Evolutionary conservation across 768 basidiomycete species (phyloP).

Genomic region (Lentinula edodes): DNA sequence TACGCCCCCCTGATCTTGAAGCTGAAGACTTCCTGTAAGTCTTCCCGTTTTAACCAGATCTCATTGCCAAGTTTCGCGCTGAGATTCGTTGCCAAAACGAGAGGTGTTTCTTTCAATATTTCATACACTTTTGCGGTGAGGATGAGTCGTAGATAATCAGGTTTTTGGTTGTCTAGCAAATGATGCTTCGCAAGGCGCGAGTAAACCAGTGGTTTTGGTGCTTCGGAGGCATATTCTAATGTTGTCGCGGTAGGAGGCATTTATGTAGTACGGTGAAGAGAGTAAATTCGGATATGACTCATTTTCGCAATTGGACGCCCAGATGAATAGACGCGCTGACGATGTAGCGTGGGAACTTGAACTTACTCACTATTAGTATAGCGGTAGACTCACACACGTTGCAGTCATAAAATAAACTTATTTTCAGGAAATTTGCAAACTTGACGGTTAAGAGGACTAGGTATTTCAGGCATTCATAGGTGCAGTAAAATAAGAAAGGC

Average conservation of each 20-base stretch:
- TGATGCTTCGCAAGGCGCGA: constrained; percentile 64
- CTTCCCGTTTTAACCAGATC: constrained; percentile 96
- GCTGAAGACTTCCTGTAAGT: constrained; percentile 95
- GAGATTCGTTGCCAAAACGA: constrained; percentile 81
- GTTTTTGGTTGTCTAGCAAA: constrained; percentile 59
- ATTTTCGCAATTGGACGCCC: neutral
- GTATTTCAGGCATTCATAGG: no score
- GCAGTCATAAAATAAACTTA: no score
- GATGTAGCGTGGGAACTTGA: no score
- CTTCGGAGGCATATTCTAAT: constrained; percentile 63
- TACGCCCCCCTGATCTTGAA: constrained; percentile 99
- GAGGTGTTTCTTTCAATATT: constrained; percentile 82
- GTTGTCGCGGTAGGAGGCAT: constrained; percentile 44
- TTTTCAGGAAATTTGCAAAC: no score
- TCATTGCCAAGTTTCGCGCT: constrained; percentile 86
- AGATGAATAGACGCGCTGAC: neutral
- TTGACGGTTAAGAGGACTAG: no score
- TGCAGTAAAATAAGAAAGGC: no score
- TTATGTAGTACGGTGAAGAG: neutral
- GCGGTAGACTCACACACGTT: no score
- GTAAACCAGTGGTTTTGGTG: constrained; percentile 61
- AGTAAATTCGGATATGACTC: neutral
- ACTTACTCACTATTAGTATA: no score
- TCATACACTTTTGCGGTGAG: constrained; percentile 90
- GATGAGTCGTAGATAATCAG: constrained; percentile 86